phyloP scores from a whole-genome alignment of 371 early-diverging fungal species.

The Rozella allomycis region DNA sequence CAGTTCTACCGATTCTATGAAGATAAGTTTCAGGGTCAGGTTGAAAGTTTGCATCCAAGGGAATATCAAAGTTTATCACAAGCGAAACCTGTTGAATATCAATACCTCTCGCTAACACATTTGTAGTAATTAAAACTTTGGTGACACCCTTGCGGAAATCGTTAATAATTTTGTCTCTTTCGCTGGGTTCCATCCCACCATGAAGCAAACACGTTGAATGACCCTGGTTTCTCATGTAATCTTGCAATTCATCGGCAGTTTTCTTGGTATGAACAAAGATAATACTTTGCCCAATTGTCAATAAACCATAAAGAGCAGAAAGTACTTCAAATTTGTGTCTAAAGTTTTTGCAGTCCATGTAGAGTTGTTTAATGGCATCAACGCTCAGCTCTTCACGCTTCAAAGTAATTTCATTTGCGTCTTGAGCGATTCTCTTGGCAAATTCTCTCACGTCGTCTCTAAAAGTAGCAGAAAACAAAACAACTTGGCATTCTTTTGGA shows the following conservation, averaged over 20 bases:
- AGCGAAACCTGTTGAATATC: conserved; percentile 79
- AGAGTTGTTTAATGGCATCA: conserved; percentile 86
- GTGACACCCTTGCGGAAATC: conserved; percentile 69
- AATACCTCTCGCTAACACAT: conserved; percentile 90
- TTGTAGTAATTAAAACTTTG: conserved; percentile 90
- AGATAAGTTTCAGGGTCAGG: conserved; percentile 88
- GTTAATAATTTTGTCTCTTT: conserved; percentile 83
- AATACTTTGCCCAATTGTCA: conserved; percentile 91
- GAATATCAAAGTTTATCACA: conserved; percentile 94
- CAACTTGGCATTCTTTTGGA: conserved; percentile 46
- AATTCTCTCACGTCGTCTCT: conserved; percentile 51
- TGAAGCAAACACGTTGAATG: conserved; percentile 69
- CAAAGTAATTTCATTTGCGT: conserved; percentile 63
- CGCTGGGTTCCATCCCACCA: conserved; percentile 51
- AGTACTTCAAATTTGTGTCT: conserved; percentile 63
- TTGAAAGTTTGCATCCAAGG: conserved; percentile 24
- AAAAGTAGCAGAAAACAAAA: conserved; percentile 94
- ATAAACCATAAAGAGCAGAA: conserved; percentile 56
- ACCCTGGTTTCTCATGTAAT: conserved; percentile 52
- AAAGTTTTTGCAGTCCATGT: conserved; percentile 64
- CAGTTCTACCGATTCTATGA: conserved; percentile 96
- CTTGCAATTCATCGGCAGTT: conserved; percentile 56
- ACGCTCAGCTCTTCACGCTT: conserved; percentile 77
- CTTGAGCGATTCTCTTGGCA: conserved; percentile 51
- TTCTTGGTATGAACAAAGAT: conserved; percentile 70